phyloP scores from a whole-genome alignment of 805 yeast genomes.

The Kluyveromyces aestuarii region DNA sequence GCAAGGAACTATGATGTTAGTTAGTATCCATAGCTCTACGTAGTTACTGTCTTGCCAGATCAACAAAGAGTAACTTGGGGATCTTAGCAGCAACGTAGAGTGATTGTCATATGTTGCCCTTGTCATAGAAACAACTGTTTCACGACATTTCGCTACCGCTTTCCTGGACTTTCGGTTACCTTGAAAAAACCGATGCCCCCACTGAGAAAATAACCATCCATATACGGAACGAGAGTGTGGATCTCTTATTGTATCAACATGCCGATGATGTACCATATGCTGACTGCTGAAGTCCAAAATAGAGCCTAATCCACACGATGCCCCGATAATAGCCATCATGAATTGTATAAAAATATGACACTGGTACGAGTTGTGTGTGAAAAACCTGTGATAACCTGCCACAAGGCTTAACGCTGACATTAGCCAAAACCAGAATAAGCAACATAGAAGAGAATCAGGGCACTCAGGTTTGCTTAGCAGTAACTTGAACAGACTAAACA shows the following conservation, averaged over 20 bases:
- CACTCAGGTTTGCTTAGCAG: conserved; percentile 12
- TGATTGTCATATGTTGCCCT: conserved; percentile 8
- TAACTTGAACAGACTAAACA: conserved; percentile 16
- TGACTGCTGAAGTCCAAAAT: conserved; percentile 18
- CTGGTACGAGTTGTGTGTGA: conserved; percentile 18
- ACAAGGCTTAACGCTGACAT: conserved; percentile 15
- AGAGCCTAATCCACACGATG: conserved; percentile 20
- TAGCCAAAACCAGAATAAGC: conserved; percentile 12
- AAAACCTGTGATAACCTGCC: conserved; percentile 22
- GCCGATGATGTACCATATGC: conserved; percentile 87
- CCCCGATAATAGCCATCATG: conserved; percentile 16
- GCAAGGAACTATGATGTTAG: conserved; percentile 57
- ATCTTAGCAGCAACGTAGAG: conserved; percentile 51
- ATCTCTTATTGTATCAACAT: conserved; percentile 79
- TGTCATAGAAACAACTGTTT: conserved; percentile 39
- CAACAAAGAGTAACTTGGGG: conserved; percentile 47
- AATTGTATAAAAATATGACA: conserved; percentile 13
- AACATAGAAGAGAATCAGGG: conserved; percentile 6
- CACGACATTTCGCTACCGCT: conserved; percentile 34
- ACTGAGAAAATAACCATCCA: conserved; percentile 74
- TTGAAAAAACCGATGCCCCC: conserved; percentile 76
- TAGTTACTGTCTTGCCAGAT: conserved; percentile 70
- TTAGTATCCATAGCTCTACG: conserved; percentile 39
- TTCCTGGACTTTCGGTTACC: conserved; percentile 48
- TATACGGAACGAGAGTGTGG: conserved; percentile 70